Evolutionary conservation across 1,284 basidiomycete species (phyloP).

Genomic region (Sanghuangporus sanghuang): DNA sequence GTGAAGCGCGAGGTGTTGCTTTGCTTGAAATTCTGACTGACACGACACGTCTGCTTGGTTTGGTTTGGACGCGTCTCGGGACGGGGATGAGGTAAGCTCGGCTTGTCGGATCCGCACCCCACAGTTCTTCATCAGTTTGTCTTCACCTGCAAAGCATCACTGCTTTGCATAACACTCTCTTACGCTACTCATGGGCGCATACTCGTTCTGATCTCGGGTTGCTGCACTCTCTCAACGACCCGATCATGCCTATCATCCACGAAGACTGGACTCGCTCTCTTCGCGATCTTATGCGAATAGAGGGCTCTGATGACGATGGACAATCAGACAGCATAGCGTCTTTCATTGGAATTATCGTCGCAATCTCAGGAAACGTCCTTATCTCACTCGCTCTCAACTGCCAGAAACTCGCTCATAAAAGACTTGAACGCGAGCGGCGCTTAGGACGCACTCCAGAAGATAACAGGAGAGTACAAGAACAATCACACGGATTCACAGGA

Average conservation of each 20-base stretch:
- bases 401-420: conserved; percentile 87
- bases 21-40: neutral
- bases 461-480: neutral
- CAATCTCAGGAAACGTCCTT: conserved; percentile 82
- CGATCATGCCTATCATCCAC: neutral
- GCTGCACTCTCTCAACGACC: neutral
- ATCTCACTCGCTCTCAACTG: conserved; percentile 88
- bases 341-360: conserved; percentile 78
- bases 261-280: neutral
- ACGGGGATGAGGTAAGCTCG: neutral
- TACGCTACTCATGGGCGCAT: neutral
- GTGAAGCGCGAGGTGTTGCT: no score
- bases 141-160: neutral
- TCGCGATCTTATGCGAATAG: neutral
- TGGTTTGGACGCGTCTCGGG: neutral
- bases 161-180: neutral
- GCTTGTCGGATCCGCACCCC: neutral
- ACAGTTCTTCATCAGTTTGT: no score
- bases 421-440: conserved; percentile 44
- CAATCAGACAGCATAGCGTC: conserved; percentile 26
- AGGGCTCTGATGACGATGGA: neutral
- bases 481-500: neutral
- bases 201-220: neutral
- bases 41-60: neutral
- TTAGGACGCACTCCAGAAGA: neutral